Percentiles rank a stretch among this genome's conserved stretches.
These are phyloP conservation scores for Madurella fahalii DNA, from an alignment of 2,329 filamentous ascomycete species.

Conservation along the genomic window DNA sequence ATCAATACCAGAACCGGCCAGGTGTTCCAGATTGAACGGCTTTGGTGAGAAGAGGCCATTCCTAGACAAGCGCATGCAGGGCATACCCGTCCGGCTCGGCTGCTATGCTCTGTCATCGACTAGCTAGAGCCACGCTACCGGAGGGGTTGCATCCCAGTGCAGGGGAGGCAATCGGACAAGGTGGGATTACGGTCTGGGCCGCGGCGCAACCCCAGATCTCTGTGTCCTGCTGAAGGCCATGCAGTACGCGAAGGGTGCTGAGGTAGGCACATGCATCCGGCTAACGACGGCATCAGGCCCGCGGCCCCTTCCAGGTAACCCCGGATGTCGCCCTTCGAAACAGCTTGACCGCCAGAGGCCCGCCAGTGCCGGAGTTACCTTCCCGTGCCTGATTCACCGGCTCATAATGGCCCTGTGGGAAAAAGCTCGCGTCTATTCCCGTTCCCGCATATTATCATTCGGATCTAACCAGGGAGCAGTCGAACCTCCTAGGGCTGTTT, in stretches of 20 bases:
- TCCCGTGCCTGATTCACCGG: slow-evolving; percentile 23
- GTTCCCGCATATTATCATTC: slow-evolving; percentile 4
- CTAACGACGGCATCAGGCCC: neutral
- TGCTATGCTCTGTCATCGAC: slow-evolving; percentile 5
- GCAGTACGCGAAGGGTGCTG: neutral
- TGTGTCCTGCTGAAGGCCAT: neutral
- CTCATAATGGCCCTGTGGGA: slow-evolving; percentile 10
- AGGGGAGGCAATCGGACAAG: neutral
- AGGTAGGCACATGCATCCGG: neutral
- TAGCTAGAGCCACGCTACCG: neutral
- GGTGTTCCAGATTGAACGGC: slow-evolving; percentile 6
- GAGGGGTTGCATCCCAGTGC: neutral
- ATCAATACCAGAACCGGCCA: neutral
- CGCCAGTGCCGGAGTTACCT: slow-evolving; percentile 6
- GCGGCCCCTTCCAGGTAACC: neutral
- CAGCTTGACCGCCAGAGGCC: neutral
- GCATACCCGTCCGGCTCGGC: slow-evolving; percentile 3
- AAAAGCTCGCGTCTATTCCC: neutral
- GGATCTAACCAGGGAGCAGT: neutral
- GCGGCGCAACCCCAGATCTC: neutral
- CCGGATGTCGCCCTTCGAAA: slow-evolving; percentile 4
- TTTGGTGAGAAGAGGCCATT: neutral
- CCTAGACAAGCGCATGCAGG: neutral
- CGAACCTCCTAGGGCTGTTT: neutral
- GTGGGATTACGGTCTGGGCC: neutral